Evolutionary conservation across 805 yeast species (phyloP), one percentile per base, ranked within the genome.

Genomic region (Cyberlindnera lachancei): DNA sequence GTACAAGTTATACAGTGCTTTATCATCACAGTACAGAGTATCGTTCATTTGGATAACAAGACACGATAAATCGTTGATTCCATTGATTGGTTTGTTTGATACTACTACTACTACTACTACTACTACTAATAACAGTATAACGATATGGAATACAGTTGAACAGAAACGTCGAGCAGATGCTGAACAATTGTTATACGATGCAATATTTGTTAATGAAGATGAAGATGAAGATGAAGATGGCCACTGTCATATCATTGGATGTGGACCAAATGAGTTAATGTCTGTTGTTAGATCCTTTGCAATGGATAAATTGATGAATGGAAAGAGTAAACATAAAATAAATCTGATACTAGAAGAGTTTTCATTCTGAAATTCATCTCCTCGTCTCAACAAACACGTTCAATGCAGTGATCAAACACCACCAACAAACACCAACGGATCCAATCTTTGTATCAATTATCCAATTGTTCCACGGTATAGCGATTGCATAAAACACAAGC

Each of bases 361-460:
- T 22, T 34, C 41, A 4, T 48, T 48, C 23, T 48, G 23, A 33
- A 3, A 9, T 28, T 15, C 13, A 22, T 13, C 25, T 14, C 17
- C 28, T 26, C 9, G 47, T 20, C 26, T 54, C 55, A 10, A 38
- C 26, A 16, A 38, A 38, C 8, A 51, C 37, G 30, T 54, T 48
- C 0, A 45, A 15, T 9, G 32, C 30, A 1, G 55, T 46, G 3
- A 56, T 41, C 3, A 41, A 3, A 17, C 30, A 20, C 60, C 61
- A 56, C 45, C 55, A 43, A 6, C 27, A 2, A 6, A 55, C 38
- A 3, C 47, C 46, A 18, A 46, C 31, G 8, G 29, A 10, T 3
- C 60, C 61, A 23, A 52, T 27, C 7, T 19, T 31, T 19, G 48
- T 38, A 31, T 49, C 47, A 23, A 53, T 43, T 15, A 21, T 27